phyloP scores from a whole-genome alignment of 371 early-diverging fungal species.

The Conidiobolus incongruus region DNA sequence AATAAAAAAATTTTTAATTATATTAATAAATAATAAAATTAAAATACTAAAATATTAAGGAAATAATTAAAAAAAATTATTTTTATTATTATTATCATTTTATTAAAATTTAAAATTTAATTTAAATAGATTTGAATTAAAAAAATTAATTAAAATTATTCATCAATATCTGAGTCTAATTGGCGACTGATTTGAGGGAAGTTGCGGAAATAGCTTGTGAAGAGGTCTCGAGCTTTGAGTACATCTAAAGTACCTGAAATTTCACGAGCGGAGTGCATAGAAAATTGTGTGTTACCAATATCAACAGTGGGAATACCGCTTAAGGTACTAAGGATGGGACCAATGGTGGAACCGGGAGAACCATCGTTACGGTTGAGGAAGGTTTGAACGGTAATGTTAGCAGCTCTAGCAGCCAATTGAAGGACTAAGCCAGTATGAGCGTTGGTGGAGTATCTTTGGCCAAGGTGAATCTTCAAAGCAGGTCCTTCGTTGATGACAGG shows the following conservation, averaged over 20 bases:
- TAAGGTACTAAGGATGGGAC: conserved; percentile 73
- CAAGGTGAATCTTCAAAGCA: conserved; percentile 89
- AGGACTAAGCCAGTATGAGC: conserved; percentile 60
- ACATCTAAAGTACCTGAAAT: conserved; percentile 78
- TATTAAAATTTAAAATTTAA: no score
- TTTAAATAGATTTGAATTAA: no score
- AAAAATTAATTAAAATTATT: no score
- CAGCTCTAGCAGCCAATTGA: conserved; percentile 49
- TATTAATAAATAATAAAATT: no score
- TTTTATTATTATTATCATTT: no score
- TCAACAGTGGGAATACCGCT: conserved; percentile 17
- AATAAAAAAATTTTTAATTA: no score
- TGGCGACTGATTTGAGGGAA: no score
- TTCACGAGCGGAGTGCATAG: conserved; percentile 94
- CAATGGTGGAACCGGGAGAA: conserved; percentile 86
- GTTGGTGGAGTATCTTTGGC: conserved; percentile 90
- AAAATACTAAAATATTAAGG: no score
- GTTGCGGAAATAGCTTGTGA: no score
- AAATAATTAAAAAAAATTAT: no score
- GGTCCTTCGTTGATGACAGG: conserved; percentile 84
- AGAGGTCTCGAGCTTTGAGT: conserved; percentile 51
- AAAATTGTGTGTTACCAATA: conserved; percentile 81
- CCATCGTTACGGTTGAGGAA: conserved; percentile 86
- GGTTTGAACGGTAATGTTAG: conserved; percentile 68
- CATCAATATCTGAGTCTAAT: no score